Conservation (phyloP, 1,139 yeast genomes). For the Geotrichum histeridarum region DNA sequence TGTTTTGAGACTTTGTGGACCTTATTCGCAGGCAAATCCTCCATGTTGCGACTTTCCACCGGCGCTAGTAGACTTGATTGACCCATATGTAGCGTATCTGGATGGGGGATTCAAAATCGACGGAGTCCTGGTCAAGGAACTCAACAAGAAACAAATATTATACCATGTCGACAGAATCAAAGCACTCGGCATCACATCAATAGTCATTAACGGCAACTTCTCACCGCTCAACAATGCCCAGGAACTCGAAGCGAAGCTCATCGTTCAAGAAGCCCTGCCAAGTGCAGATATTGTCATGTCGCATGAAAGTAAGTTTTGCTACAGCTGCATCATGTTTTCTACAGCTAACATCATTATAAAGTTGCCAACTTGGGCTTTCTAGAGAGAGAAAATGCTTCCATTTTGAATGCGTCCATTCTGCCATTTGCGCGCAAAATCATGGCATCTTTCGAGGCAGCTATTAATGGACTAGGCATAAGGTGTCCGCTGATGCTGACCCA, state of each 20-base stretch:
- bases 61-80: conserved; percentile 33
- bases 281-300: conserved; percentile 39
- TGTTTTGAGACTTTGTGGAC: conserved; percentile 39
- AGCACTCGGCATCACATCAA: conserved; percentile 33
- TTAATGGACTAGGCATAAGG: conserved; percentile 33
- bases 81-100: conserved; percentile 35
- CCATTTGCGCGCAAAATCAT: conserved; percentile 40
- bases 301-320: conserved; percentile 25
- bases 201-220: conserved; percentile 42
- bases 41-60: conserved; percentile 43
- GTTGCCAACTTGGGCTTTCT: conserved; percentile 42
- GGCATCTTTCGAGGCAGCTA: conserved; percentile 37
- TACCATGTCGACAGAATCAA: conserved; percentile 35
- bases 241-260: conserved; percentile 35
- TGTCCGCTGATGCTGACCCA: conserved; percentile 43
- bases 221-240: conserved; percentile 39
- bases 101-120: conserved; percentile 41
- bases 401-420: conserved; percentile 43
- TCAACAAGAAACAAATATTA: conserved; percentile 35
- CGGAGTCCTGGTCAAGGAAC: conserved; percentile 34
- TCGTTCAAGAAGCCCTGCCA: conserved; percentile 35
- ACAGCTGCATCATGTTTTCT: background rate
- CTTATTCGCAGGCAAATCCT: conserved; percentile 36
- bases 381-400: conserved; percentile 44
- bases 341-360: background rate